Evolutionary conservation across 495 filamentous ascomycete species (phyloP).

Genomic region (Penicillium waksmanii): DNA sequence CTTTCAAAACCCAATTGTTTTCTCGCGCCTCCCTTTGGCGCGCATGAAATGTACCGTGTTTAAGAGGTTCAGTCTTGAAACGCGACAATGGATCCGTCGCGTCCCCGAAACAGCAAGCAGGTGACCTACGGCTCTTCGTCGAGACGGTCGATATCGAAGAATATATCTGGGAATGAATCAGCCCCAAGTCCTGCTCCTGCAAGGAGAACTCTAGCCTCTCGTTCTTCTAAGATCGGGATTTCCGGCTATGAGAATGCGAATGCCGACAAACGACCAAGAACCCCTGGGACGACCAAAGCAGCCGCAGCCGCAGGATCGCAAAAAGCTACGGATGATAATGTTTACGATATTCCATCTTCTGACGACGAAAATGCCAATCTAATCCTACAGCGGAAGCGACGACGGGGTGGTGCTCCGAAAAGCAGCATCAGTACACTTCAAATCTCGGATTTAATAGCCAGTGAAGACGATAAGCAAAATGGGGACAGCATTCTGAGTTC

Average conservation of each 20-base stretch:
- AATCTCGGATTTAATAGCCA: background rate
- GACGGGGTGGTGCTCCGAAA: conserved; percentile 13
- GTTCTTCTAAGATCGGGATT: background rate
- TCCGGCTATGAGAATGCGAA: conserved; percentile 11
- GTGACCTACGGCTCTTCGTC: conserved; percentile 53
- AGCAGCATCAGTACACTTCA: background rate
- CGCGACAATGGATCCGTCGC: conserved; percentile 28
- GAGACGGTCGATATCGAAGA: conserved; percentile 12
- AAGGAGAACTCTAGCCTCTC: background rate
- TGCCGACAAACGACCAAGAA: conserved; percentile 8
- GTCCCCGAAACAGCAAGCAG: conserved; percentile 41
- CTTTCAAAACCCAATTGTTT: too few species aligned
- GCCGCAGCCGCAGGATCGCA: background rate
- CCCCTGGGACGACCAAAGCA: background rate
- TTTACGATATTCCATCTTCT: conserved; percentile 46
- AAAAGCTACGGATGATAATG: conserved; percentile 10
- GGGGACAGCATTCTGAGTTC: background rate
- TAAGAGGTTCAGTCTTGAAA: conserved; percentile 2
- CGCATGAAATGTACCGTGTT: conserved; percentile 12
- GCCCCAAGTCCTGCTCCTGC: background rate
- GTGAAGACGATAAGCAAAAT: background rate
- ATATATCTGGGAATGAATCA: background rate
- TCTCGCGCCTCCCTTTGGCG: background rate
- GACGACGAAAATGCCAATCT: conserved; percentile 32
- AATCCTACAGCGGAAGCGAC: conserved; percentile 21